These are phyloP conservation scores for Candida multigemmis DNA, from an alignment of 805 yeast species.

Conservation along the genomic window DNA sequence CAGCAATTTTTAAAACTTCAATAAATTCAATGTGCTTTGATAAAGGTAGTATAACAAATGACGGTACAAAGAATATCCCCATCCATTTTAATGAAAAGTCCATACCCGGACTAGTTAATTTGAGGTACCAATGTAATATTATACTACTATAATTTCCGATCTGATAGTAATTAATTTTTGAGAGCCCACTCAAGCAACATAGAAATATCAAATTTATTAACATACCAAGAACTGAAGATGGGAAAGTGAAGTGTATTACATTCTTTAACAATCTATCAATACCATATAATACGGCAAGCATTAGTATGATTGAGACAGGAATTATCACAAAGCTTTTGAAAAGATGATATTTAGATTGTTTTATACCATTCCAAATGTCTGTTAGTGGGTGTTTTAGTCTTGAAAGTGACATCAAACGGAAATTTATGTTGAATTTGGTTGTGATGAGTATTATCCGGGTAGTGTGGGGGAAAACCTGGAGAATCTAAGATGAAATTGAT, in stretches of 20 bases:
- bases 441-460: too few relatives aligned
- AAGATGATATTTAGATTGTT: slow-evolving; percentile 24
- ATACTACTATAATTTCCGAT: slow-evolving; percentile 8
- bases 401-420: too few relatives aligned
- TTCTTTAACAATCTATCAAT: slow-evolving; percentile 37
- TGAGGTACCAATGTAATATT: slow-evolving; percentile 20
- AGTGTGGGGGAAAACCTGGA: too few relatives aligned
- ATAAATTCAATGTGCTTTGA: slow-evolving; percentile 55
- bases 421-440: too few relatives aligned
- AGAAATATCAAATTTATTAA: slow-evolving; percentile 43
- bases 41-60: slow-evolving; percentile 64
- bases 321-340: slow-evolving; percentile 36
- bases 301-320: slow-evolving; percentile 39
- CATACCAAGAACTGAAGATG: slow-evolving; percentile 68
- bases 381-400: too few relatives aligned
- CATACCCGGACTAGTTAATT: slow-evolving; percentile 47
- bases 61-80: slow-evolving; percentile 69
- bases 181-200: slow-evolving; percentile 21
- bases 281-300: slow-evolving; percentile 43
- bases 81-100: slow-evolving; percentile 71
- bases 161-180: slow-evolving; percentile 5
- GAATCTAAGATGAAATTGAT: too few relatives aligned
- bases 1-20: slow-evolving; percentile 68
- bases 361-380: slow-evolving; percentile 21
- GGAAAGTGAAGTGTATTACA: slow-evolving; percentile 44